Evolutionary conservation across 1,284 basidiomycete species (phyloP).

Genomic region (Bjerkandera adusta): DNA sequence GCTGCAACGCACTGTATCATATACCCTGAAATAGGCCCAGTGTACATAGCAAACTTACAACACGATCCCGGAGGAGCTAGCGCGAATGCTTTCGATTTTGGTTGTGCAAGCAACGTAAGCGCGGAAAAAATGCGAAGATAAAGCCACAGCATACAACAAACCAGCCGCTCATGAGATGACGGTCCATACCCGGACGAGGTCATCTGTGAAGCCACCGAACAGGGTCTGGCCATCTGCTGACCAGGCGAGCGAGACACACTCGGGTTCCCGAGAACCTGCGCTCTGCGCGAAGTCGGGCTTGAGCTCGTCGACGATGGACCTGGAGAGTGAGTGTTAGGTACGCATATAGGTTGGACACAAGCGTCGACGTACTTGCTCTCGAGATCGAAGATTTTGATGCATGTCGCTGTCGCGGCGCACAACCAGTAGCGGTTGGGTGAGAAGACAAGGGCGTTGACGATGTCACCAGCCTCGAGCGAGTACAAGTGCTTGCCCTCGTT

Average conservation of each 20-base stretch:
- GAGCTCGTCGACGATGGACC: constrained; percentile 98
- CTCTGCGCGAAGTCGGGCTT: constrained; percentile 87
- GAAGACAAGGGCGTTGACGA: constrained; percentile 99
- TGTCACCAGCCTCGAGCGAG: constrained; percentile 97
- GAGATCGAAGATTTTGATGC: constrained; percentile 99
- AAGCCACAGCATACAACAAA: constrained; percentile 2
- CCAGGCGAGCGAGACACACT: constrained; percentile 98
- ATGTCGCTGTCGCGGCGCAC: constrained; percentile 96
- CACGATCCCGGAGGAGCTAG: constrained; percentile 1
- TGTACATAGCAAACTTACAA: constrained; percentile 10
- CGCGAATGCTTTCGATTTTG: constrained; percentile 38
- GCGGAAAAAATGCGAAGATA: constrained; percentile 13
- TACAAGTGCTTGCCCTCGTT: constrained; percentile 99
- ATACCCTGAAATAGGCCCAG: too few species aligned
- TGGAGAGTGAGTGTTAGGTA: too few species aligned
- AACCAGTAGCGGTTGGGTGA: constrained; percentile 99
- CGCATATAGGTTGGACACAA: neutral
- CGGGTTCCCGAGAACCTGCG: constrained; percentile 83
- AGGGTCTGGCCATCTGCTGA: constrained; percentile 97
- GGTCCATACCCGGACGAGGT: constrained; percentile 90
- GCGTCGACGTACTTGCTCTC: constrained; percentile 89
- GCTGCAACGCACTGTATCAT: neutral
- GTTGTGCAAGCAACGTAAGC: constrained; percentile 17
- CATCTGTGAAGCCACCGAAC: constrained; percentile 94
- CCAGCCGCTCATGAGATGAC: constrained; percentile 61